These are phyloP conservation scores for Heliamphora pulchella DNA, from an alignment of 179 eudicot genomes.

Conservation along the genomic window DNA sequence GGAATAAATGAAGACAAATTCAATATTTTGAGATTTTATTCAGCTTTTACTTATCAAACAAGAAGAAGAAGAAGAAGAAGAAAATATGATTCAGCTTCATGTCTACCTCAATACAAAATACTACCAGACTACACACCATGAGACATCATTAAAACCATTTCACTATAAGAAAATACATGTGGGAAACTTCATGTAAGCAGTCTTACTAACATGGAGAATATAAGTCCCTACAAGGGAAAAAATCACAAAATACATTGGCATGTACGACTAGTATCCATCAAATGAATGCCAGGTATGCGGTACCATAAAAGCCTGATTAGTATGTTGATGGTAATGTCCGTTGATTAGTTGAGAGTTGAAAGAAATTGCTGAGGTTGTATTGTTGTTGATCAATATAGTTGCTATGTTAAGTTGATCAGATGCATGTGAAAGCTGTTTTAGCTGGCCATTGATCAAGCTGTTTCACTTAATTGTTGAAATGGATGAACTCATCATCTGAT, in stretches of 20 bases:
- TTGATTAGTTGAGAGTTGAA: constrained; percentile 95
- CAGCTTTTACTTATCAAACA: neutral
- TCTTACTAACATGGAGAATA: neutral
- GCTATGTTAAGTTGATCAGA: constrained; percentile 93
- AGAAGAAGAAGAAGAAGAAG: too few species aligned
- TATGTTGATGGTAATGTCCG: constrained; percentile 75
- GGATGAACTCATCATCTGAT: constrained; percentile 96
- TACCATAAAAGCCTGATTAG: constrained; percentile 90
- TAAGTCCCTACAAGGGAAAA: neutral
- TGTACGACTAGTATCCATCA: constrained; percentile 32
- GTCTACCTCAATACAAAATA: neutral
- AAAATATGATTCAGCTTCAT: neutral
- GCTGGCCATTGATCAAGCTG: constrained; percentile 95
- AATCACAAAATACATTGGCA: constrained; percentile 18
- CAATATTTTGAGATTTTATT: neutral
- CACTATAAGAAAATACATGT: neutral
- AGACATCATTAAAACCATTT: neutral
- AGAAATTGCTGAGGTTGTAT: constrained; percentile 83
- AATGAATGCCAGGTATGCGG: constrained; percentile 57
- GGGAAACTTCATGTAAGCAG: constrained; percentile 3
- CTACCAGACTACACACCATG: neutral
- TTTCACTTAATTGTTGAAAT: constrained; percentile 66
- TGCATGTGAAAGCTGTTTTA: constrained; percentile 85
- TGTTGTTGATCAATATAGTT: constrained; percentile 87
- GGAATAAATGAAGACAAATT: constrained; percentile 12